Conservation (phyloP, 306 rosid genomes). For the Quillaja saponaria region DNA sequence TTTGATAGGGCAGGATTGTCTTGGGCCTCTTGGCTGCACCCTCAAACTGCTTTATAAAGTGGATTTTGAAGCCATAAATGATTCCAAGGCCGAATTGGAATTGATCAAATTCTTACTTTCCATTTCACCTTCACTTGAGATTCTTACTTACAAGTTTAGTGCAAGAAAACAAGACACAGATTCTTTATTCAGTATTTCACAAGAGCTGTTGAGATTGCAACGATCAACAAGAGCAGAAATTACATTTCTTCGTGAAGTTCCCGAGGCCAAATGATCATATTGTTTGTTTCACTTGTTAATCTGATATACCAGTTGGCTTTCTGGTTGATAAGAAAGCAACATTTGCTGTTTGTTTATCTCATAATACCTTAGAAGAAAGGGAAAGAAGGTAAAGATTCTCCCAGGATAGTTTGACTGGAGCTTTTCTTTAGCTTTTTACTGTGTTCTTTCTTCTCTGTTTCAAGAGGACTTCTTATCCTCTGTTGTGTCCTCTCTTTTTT, state of each 20-base stretch:
- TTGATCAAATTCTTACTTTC: conserved; percentile 17
- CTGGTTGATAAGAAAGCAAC: no score
- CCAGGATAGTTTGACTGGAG: no score
- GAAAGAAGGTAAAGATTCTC: no score
- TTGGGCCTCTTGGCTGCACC: not conserved
- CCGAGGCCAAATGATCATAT: no score
- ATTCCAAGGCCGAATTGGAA: not conserved
- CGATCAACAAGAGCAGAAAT: conserved; percentile 20
- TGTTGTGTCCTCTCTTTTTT: no score
- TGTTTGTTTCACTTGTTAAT: no score
- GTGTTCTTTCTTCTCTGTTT: no score
- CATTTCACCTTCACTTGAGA: conserved; percentile 11
- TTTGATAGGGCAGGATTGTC: not conserved
- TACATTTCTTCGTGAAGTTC: not conserved
- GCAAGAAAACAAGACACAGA: not conserved
- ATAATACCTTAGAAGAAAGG: no score
- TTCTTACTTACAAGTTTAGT: conserved; percentile 6
- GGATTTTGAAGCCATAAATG: not conserved
- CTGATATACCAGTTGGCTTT: no score
- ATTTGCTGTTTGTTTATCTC: no score
- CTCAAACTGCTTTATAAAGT: conserved; percentile 11
- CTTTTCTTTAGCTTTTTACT: no score
- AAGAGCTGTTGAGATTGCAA: conserved; percentile 4
- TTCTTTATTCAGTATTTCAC: not conserved
- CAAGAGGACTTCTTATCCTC: no score